Percentiles rank a stretch among this genome's conserved stretches.
These are phyloP conservation scores for Pugionium cornutum DNA, from an alignment of 345 rosid species.

Conservation along the genomic window DNA sequence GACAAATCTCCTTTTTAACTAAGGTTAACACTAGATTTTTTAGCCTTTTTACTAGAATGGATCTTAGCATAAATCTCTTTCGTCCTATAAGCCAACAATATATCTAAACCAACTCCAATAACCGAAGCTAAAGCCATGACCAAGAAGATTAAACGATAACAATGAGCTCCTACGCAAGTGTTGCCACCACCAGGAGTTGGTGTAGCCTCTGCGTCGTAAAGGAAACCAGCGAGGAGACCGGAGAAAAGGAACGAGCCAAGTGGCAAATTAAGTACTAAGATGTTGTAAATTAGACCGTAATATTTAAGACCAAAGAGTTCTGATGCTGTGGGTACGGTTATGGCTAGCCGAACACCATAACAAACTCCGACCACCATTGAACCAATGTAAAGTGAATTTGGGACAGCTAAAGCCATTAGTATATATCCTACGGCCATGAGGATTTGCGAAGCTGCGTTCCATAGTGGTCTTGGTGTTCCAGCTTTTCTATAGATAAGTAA, in stretches of 20 bases:
- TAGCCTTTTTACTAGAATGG: constrained; percentile 49
- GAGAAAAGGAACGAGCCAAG: constrained; percentile 95
- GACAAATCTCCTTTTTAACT: constrained; percentile 12
- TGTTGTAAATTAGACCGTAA: constrained; percentile 87
- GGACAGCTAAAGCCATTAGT: constrained; percentile 73
- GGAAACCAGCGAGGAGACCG: constrained; percentile 80
- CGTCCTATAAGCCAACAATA: constrained; percentile 59
- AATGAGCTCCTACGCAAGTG: constrained; percentile 87
- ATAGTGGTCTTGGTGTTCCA: constrained; percentile 87
- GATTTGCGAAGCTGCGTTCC: constrained; percentile 95
- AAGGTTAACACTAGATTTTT: constrained; percentile 36
- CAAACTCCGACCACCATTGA: constrained; percentile 84
- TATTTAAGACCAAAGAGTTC: constrained; percentile 93
- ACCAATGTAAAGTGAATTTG: constrained; percentile 81
- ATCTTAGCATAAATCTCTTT: constrained; percentile 63
- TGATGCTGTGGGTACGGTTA: constrained; percentile 86
- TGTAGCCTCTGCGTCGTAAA: constrained; percentile 79
- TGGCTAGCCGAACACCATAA: constrained; percentile 87
- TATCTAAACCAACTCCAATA: constrained; percentile 72
- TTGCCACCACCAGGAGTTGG: constrained; percentile 77
- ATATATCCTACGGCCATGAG: constrained; percentile 82
- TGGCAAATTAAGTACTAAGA: constrained; percentile 12
- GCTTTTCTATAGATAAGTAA: constrained; percentile 52
- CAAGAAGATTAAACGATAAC: constrained; percentile 73
- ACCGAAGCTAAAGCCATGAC: constrained; percentile 69